Evolutionary conservation across 306 rosid genomes (phyloP), one percentile per base, ranked within the genome.

Genomic region (Acmispon strigosus): DNA sequence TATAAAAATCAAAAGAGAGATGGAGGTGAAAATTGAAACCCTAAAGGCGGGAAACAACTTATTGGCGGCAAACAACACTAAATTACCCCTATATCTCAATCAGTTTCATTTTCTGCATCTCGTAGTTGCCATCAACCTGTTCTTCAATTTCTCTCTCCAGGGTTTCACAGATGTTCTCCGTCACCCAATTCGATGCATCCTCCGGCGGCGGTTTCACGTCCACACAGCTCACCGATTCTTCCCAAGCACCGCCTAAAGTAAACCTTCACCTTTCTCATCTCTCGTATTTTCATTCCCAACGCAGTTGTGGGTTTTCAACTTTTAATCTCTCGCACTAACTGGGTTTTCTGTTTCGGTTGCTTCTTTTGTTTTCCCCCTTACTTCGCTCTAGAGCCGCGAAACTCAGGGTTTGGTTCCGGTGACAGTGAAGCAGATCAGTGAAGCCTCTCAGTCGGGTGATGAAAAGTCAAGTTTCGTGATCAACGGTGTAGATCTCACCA

Each of bases 371-470:
- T 49, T 22, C 58, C 4, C 6, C 5, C 5, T 8, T 52, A 6
- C 18, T 27, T 60, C 2, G 12, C 34, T 44, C 68, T 69, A 95
- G 96, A 70, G 76, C 72, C 96, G 96, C 2, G 91, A 86, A 6
- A 64, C 81, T 52, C 92, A 84, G 62, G 97, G 97, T 52, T 56
- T 91, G 80, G 62, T 89, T 81, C 99, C 97, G 6, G 87, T 89
- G 79, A 91, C 97, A 4, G 96, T 89, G 75, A 95, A 95, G 86
- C 92, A 89, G 88, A 85, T 95, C 8, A 88, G 96, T 14, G 96
- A 91, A 66, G 90, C 96, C 2, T 65, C 85, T 54, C 96, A 91
- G 7, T 65, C 96, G 29, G 96, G 97, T 2, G 97, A 91, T 62
- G 99, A 95, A 61, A 95, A 95, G 39, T 83, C 96, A 0, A 95